phyloP scores from a whole-genome alignment of 140 eudicot species.

The Stevia rebaudiana region DNA sequence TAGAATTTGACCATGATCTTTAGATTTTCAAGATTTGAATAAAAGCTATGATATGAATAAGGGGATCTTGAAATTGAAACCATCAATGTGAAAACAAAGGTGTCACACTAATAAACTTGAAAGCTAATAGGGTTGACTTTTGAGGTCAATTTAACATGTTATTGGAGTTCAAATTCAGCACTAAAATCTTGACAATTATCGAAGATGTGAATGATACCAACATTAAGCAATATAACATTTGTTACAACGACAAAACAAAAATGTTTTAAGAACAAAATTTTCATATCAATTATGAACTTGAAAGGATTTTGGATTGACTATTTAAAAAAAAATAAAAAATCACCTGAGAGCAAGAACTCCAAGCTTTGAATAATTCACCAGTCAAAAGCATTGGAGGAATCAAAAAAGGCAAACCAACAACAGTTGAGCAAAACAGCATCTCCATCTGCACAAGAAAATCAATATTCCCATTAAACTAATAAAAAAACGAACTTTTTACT shows the following conservation, averaged over 20 bases:
- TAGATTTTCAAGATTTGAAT: neutral
- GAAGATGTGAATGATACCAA: neutral
- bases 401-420: conserved; percentile 88
- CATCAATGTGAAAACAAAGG: neutral
- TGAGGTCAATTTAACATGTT: conserved; percentile 11
- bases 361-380: conserved; percentile 76
- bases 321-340: neutral
- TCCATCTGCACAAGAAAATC: conserved; percentile 53
- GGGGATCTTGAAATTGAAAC: neutral
- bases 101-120: neutral
- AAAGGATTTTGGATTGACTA: neutral
- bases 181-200: neutral
- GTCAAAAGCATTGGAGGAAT: conserved; percentile 90
- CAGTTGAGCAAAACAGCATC: conserved; percentile 93
- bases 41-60: neutral
- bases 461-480: neutral
- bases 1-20: neutral
- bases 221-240: neutral
- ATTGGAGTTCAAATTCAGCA: neutral
- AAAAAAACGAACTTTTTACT: neutral
- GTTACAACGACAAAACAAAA: neutral
- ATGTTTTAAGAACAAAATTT: neutral
- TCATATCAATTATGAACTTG: neutral
- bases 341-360: conserved; percentile 82
- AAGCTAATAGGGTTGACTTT: neutral